Conservation (phyloP, 1,284 basidiomycete species). For the Cryptococcus sp. region DNA sequence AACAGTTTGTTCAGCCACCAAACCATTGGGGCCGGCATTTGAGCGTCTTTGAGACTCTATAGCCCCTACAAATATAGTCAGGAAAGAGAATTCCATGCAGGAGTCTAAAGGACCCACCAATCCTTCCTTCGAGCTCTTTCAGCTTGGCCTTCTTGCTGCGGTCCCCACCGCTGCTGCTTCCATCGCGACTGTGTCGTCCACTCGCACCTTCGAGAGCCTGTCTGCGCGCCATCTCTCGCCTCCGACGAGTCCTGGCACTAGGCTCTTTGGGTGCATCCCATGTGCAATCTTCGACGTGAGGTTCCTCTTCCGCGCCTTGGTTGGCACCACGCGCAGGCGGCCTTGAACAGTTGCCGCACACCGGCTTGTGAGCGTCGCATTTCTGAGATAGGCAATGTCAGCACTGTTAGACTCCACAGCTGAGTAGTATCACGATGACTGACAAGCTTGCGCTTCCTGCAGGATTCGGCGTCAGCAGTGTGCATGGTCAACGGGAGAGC, state of each 20-base stretch:
- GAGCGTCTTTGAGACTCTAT: slow-evolving; percentile 1
- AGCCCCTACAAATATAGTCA: slow-evolving; percentile 6
- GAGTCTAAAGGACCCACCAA: slow-evolving; percentile 14
- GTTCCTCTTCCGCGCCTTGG: slow-evolving; percentile 6
- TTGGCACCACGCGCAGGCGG: slow-evolving; percentile 30
- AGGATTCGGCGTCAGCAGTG: slow-evolving; percentile 1
- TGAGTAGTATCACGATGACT: slow-evolving; percentile 3
- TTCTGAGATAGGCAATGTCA: slow-evolving; percentile 22
- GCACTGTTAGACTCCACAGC: not conserved
- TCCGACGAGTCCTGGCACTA: slow-evolving; percentile 27
- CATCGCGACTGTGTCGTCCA: slow-evolving; percentile 10
- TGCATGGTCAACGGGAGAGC: not conserved
- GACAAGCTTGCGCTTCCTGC: slow-evolving; percentile 38
- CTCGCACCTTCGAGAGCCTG: slow-evolving; percentile 7
- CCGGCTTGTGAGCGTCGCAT: slow-evolving; percentile 42
- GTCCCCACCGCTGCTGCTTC: not conserved
- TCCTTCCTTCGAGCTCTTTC: slow-evolving; percentile 19
- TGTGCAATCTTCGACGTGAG: slow-evolving; percentile 25
- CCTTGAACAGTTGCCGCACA: slow-evolving; percentile 40
- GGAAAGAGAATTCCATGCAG: not conserved
- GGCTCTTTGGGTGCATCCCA: slow-evolving; percentile 42
- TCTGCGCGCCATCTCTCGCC: slow-evolving; percentile 21
- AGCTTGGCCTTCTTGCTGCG: slow-evolving; percentile 18
- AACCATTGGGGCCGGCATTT: not conserved
- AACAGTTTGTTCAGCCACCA: not conserved